These are phyloP conservation scores for Corynascus novoguineensis DNA, from an alignment of 495 filamentous ascomycete genomes.

Conservation along the genomic window DNA sequence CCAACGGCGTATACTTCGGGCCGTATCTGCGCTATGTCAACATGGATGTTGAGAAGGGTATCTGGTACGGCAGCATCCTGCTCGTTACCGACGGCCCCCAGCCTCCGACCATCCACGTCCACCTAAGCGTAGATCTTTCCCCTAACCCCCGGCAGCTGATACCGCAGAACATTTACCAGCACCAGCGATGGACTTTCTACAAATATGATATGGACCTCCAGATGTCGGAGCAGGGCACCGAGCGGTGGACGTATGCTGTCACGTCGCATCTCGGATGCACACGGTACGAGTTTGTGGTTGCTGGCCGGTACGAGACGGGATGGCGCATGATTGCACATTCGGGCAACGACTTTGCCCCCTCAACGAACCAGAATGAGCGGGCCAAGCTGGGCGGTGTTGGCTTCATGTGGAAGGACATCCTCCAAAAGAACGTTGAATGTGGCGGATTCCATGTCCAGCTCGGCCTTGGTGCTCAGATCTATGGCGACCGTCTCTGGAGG, in stretches of 20 bases:
- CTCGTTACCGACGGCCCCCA: conserved; percentile 89
- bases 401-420: conserved; percentile 98
- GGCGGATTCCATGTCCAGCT: conserved; percentile 93
- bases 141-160: conserved; percentile 90
- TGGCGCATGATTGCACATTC: conserved; percentile 98
- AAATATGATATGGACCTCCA: conserved; percentile 88
- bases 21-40: conserved; percentile 94
- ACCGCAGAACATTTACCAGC: conserved; percentile 73
- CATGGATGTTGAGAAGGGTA: conserved; percentile 87
- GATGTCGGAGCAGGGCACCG: conserved; percentile 76
- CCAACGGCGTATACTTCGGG: conserved; percentile 97
- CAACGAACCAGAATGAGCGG: conserved; percentile 78
- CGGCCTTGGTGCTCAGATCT: conserved; percentile 90
- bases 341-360: conserved; percentile 88
- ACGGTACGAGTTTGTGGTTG: conserved; percentile 95
- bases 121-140: conserved; percentile 82
- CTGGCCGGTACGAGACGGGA: conserved; percentile 78
- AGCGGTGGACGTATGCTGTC: conserved; percentile 97
- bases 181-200: conserved; percentile 93
- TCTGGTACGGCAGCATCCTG: conserved; percentile 73
- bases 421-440: conserved; percentile 94
- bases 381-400: conserved; percentile 78
- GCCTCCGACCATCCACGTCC: conserved; percentile 93
- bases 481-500: conserved; percentile 93
- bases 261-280: conserved; percentile 96